Evolutionary conservation across 1,284 basidiomycete genomes (phyloP).

Genomic region (Stygiomarasmius scandens): DNA sequence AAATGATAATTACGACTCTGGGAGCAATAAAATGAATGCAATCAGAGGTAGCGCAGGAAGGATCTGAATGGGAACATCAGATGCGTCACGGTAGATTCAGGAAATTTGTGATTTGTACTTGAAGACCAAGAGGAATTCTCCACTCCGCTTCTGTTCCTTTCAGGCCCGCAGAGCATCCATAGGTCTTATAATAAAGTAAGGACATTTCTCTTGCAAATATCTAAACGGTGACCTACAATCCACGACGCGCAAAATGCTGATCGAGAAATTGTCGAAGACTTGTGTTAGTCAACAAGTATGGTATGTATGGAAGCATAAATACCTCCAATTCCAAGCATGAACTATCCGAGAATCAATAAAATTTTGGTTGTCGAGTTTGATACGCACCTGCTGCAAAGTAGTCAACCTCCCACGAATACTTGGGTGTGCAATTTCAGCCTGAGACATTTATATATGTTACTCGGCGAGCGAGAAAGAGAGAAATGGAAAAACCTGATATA

Average conservation of each 20-base stretch:
- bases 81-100: background rate
- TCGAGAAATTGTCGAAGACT: too few relatives aligned
- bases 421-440: constrained; percentile 65
- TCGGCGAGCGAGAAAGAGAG: background rate
- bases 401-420: constrained; percentile 63
- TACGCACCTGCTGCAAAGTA: constrained; percentile 55
- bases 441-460: background rate
- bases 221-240: constrained; percentile 30
- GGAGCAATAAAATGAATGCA: constrained; percentile 51
- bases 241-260: constrained; percentile 49
- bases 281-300: too few relatives aligned
- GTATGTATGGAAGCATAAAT: too few relatives aligned
- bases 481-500: constrained; percentile 44
- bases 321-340: constrained; percentile 47
- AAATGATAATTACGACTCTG: constrained; percentile 35
- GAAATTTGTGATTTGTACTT: constrained; percentile 28
- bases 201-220: background rate
- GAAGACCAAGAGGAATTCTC: constrained; percentile 54
- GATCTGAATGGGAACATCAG: constrained; percentile 27
- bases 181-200: constrained; percentile 31
- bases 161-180: constrained; percentile 38
- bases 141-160: constrained; percentile 45
- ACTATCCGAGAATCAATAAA: constrained; percentile 19
- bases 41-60: constrained; percentile 55
- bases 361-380: background rate